These are phyloP conservation scores for Clathrus columnatus DNA, from an alignment of 768 basidiomycete genomes.

Conservation along the genomic window DNA sequence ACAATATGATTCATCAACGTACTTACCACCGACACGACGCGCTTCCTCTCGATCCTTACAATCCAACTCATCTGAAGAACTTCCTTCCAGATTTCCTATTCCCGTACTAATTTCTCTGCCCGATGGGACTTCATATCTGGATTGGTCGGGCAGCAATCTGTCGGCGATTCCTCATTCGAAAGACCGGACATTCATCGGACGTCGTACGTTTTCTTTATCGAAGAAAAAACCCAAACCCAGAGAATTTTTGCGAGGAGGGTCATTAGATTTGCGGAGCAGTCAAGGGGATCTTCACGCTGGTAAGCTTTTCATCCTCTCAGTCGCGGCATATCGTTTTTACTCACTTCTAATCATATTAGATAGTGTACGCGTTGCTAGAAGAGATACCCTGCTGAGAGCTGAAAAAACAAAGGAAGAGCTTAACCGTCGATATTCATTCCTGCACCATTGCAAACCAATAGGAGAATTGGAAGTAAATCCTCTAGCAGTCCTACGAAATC, in stretches of 20 bases:
- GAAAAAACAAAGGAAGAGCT: constrained; percentile 58
- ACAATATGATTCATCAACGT: background rate
- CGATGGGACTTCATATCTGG: constrained; percentile 8
- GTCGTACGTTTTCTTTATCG: constrained; percentile 8
- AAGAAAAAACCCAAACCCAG: constrained; percentile 2
- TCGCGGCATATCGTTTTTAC: background rate
- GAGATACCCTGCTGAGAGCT: constrained; percentile 55
- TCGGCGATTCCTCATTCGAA: background rate
- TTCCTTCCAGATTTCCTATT: background rate
- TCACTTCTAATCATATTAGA: constrained; percentile 43
- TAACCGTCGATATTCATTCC: constrained; percentile 50
- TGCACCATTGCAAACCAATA: constrained; percentile 18
- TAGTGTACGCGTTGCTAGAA: constrained; percentile 39
- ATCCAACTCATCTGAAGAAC: background rate
- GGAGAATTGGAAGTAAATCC: constrained; percentile 3
- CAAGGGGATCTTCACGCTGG: constrained; percentile 7
- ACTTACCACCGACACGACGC: constrained; percentile 1
- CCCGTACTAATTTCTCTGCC: constrained; percentile 1
- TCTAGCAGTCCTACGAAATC: background rate
- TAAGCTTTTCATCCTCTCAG: background rate
- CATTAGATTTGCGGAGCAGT: background rate
- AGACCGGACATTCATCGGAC: background rate
- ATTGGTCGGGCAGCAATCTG: constrained; percentile 7
- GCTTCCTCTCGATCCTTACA: constrained; percentile 2
- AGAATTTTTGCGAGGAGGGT: background rate